A percentile compares a stretch with the other conserved stretches of the same genome.
phyloP scores from a whole-genome alignment of 306 rosid genomes.

The Lathyrus tuberosus region DNA sequence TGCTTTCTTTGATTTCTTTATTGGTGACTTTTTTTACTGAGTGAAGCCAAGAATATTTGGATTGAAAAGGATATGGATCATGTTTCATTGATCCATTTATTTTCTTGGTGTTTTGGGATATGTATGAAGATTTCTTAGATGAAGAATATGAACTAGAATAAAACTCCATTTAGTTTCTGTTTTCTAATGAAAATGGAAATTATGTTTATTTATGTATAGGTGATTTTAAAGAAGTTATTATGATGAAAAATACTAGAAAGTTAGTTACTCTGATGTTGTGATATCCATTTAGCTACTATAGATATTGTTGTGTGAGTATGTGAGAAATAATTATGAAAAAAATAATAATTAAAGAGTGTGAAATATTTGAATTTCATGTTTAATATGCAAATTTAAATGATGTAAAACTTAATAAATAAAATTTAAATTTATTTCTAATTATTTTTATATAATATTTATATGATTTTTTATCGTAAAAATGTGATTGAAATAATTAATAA shows the following conservation, averaged over 20 bases:
- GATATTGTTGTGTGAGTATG: background rate
- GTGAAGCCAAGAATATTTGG: constrained; percentile 44
- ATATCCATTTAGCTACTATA: background rate
- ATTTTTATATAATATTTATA: too few species aligned
- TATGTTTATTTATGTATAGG: background rate
- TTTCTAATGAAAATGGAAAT: too few species aligned
- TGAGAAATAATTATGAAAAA: background rate
- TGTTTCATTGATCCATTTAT: background rate
- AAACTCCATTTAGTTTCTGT: too few species aligned
- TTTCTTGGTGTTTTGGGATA: background rate
- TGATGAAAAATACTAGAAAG: background rate
- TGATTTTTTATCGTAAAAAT: too few species aligned
- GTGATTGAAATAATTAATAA: too few species aligned
- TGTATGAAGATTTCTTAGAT: too few species aligned
- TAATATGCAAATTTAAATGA: too few species aligned
- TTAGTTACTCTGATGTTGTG: background rate
- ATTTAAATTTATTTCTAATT: too few species aligned
- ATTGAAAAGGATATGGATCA: constrained; percentile 26
- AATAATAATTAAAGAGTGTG: background rate
- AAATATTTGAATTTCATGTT: background rate
- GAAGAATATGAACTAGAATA: too few species aligned
- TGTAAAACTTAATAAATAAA: too few species aligned
- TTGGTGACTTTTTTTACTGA: constrained; percentile 47
- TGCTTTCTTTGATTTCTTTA: constrained; percentile 67
- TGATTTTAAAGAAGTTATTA: background rate